Evolutionary conservation across 208 protist species (phyloP), one percentile per base, ranked within the genome.

Genomic region (Acanthamoeba triangularis): DNA sequence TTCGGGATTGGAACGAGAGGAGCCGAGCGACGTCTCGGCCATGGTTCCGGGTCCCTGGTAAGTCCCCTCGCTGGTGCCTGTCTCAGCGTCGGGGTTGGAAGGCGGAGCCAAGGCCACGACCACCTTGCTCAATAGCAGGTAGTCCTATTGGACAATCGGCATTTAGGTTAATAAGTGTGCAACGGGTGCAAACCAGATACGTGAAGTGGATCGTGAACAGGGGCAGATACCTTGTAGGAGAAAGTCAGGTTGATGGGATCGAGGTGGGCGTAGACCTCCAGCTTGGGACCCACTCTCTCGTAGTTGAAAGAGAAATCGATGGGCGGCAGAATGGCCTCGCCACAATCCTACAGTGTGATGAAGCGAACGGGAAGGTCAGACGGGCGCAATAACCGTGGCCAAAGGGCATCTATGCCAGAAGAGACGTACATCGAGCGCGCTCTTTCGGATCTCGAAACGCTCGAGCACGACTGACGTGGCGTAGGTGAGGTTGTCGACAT

Each of bases 201-300:
- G n/a, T n/a, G 37, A 78, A 78, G 20, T 37, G 37, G 18, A 78
- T 14, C 7, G 37, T 13, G 37, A 23, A 37, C 14, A 78, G 30
- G 14, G 25, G 44, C 16, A 3, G 44, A 13, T 85, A 67, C 84
- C 84, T 93, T 65, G 35, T 94, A 94, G 90, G 90, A 94, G 69
- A 94, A 94, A 11, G 90, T 94, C 30, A 94, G 28, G 35, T 94
- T 56, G 37, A 94, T 82, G 30, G 90, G 90, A 82, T 94, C 90
- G n/a, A 94, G 30, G 33, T 94, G 90, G 8, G 54, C 90, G 10
- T 84, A 82, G 61, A 82, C 90, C 25, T 94, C 65, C 16, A 94
- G 90, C 44, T 56, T 74, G 30, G 61, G 65, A 7, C 90, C 90
- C 28, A 94, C 37, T n/a, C 90, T 20, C 52, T 94, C 69, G 33